Percentiles rank a stretch among this genome's conserved stretches.
Conservation (phyloP, 164 flowering plant species). For the Brasenia schreberi region DNA sequence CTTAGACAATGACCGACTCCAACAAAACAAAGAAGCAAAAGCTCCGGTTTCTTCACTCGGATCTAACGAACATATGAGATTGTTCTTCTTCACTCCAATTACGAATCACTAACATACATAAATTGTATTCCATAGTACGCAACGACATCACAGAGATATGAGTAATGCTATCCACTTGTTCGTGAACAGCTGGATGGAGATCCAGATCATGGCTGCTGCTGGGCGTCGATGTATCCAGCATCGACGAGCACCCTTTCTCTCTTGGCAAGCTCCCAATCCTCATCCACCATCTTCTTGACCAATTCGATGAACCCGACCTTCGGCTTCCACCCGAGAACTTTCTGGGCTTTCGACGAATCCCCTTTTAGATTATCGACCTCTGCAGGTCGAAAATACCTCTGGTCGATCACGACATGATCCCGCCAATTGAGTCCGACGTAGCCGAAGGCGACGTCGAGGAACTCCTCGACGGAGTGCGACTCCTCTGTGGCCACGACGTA, state of each 20-base stretch:
- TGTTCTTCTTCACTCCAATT: too few species aligned
- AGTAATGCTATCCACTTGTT: too few species aligned
- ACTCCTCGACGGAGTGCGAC: constrained; percentile 87
- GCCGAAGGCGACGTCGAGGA: constrained; percentile 78
- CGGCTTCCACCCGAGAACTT: constrained; percentile 84
- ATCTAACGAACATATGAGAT: too few species aligned
- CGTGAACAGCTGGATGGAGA: too few species aligned
- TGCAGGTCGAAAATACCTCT: constrained; percentile 83
- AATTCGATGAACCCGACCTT: constrained; percentile 78
- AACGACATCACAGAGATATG: too few species aligned
- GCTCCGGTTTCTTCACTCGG: too few species aligned
- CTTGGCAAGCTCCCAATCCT: constrained; percentile 81
- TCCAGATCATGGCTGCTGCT: constrained; percentile 69
- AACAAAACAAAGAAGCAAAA: too few species aligned
- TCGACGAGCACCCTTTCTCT: constrained; percentile 97
- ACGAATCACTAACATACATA: too few species aligned
- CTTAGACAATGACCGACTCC: too few species aligned
- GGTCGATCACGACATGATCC: constrained; percentile 87
- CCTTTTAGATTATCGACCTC: constrained; percentile 92
- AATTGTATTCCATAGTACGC: not conserved
- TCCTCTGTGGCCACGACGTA: constrained; percentile 99
- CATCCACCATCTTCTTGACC: constrained; percentile 98
- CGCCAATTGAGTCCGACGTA: constrained; percentile 82
- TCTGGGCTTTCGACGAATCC: constrained; percentile 69
- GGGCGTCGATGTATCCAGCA: constrained; percentile 93